Base-by-base conservation (phyloP, 306 rosid species). In the Luffa aegyptiaca region DNA sequence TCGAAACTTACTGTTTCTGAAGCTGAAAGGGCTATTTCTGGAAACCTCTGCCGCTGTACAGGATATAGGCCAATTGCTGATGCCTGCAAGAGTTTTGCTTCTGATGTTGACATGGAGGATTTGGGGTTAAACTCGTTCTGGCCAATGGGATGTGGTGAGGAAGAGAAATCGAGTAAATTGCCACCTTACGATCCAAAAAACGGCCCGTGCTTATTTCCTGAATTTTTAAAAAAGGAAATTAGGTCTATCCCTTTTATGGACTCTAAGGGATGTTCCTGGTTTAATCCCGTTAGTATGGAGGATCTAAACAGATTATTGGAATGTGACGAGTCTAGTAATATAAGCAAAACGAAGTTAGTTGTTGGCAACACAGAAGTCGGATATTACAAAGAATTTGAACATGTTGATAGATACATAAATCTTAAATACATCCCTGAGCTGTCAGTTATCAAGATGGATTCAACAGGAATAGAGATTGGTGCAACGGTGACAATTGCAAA, bases 1-100 rank as follows among this genome's bases (percentile, higher is more conserved):
- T 92, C 98, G 33, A 94, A 94, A 71, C 33, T 92, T 55, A 82
- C 90, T 2, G 87, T 83, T 81, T 42, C 80, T 18, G 95, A 91
- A 80, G 97, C 97, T 17, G 97, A 94, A 81, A 90, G 63, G 88
- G 85, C 97, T 53, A 64, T 91, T 80, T 83, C 97, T 20, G 98
- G 98, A 17, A 91, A 92, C 84, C 98, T 92, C 66, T 94, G 98
- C 80, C 92, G 97, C 16, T 94, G 98, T 69, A 92, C 98, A 0
- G 97, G 98, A 1, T 94, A 94, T 48, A 89, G 97, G 45, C 80
- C 98, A 7, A 91, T 92, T 57, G 98, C 92, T 44, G 98, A 94
- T 90, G 97, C 87, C 81, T 94, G 95, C 84, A 94, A 92, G 86
- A 94, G 98, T 77, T 92, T 92, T 73, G 89, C 98, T 18, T 87